A percentile compares a stretch with the other conserved stretches of the same genome.
Conservation (phyloP, 371 early-diverging fungal genomes). For the Massospora cicadina region DNA sequence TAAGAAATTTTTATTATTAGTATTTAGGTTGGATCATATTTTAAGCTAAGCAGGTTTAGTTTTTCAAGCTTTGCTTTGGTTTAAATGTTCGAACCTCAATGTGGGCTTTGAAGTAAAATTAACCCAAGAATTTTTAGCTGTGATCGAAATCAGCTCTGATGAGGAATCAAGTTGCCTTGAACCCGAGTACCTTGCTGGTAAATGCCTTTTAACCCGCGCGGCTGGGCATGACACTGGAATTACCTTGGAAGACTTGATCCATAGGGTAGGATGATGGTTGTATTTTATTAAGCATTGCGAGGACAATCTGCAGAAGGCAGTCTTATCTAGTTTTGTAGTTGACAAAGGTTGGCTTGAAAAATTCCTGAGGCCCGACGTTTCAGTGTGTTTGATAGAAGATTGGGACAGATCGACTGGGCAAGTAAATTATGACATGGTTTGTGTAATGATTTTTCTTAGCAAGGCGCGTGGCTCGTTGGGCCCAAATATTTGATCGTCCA, state of each 20-base stretch:
- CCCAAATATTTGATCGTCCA: background rate
- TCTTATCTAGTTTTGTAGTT: background rate
- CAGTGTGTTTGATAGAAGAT: background rate
- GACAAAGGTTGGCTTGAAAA: background rate
- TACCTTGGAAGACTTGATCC: slow-evolving; percentile 1
- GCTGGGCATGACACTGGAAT: background rate
- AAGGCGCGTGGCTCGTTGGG: background rate
- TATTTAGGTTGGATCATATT: no score
- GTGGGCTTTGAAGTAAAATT: no score
- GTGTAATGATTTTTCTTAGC: background rate
- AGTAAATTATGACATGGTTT: background rate
- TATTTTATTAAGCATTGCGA: background rate
- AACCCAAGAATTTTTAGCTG: background rate
- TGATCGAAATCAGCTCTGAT: background rate
- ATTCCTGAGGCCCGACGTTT: background rate
- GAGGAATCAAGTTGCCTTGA: background rate
- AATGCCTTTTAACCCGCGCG: background rate
- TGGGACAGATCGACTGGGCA: background rate
- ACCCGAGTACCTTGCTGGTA: background rate
- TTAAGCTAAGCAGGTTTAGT: no score
- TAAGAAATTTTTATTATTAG: no score
- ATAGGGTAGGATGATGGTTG: background rate
- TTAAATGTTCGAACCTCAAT: no score
- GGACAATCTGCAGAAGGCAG: background rate
- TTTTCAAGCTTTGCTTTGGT: no score